Conservation (phyloP, 225 moss, liverwort and hornwort species). For the Straminergon stramineum region DNA sequence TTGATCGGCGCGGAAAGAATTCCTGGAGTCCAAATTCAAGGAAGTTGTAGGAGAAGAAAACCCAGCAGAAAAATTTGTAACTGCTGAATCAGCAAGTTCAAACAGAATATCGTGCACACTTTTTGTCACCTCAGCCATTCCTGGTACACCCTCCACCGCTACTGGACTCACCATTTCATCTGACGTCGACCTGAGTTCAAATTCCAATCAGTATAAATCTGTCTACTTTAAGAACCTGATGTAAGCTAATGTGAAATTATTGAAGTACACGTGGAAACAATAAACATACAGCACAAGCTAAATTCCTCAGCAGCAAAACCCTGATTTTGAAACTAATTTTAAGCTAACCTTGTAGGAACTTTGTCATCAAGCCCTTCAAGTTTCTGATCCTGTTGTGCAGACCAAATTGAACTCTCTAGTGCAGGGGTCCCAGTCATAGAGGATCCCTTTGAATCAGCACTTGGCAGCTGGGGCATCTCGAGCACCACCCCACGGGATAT, state of each 20-base stretch:
- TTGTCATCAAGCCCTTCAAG: conserved; percentile 4
- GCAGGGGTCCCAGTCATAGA: conserved; percentile 7
- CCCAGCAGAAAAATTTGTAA: conserved; percentile 6
- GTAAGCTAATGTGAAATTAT: not conserved
- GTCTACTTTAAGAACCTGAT: not conserved
- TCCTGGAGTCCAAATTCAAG: conserved; percentile 20
- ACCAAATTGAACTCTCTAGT: conserved; percentile 1
- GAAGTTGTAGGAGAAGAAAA: conserved; percentile 5
- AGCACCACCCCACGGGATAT: conserved; percentile 39
- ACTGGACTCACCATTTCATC: conserved; percentile 11
- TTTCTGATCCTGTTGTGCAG: conserved; percentile 18
- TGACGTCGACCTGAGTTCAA: conserved; percentile 22
- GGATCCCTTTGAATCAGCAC: conserved; percentile 3
- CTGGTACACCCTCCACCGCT: conserved; percentile 5
- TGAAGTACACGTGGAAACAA: not conserved
- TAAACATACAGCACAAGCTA: not conserved
- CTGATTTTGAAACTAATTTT: not conserved
- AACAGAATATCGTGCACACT: conserved; percentile 29
- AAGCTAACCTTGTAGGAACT: conserved; percentile 16
- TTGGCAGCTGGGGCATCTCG: conserved; percentile 29
- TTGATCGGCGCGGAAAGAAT: conserved; percentile 11
- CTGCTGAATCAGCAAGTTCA: conserved; percentile 33
- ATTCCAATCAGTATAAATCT: not conserved
- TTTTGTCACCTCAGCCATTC: conserved; percentile 18
- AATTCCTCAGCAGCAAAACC: not conserved